Base-by-base conservation (phyloP, 2,329 filamentous ascomycete species). In the Diaporthe ampelina region DNA sequence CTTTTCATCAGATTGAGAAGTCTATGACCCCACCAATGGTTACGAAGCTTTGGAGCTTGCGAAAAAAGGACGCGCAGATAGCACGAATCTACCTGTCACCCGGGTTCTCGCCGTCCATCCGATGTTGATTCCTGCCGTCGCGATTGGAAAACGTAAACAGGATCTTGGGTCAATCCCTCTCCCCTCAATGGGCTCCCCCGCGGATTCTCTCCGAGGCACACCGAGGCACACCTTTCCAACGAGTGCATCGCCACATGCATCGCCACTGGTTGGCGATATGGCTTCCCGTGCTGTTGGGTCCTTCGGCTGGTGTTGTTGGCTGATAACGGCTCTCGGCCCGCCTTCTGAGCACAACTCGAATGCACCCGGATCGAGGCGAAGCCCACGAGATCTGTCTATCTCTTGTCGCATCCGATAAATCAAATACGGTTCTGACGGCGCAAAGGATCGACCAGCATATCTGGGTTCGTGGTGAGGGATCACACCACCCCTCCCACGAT, bases 251-350 rank as follows among this genome's bases (percentile, higher is more conserved):
- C 48, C 48, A 68, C 45, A 6, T 15, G 45, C 63, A 40, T 68
- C 63, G 63, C 48, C 48, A 68, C 63, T 13, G 8, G 45, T 26
- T 6, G 32, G 10, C 35, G 48, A 68, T 54, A 54, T 54, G 48
- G 26, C 29, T 7, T 67, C 21, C 63, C 63, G 9, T 67, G 45
- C 21, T 68, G 63, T 54, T 40, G 48, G 63, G 15, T 32, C 19
- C 7, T 15, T 37, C 40, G 40, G 15, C 37, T 4, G n/a, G n/a
- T 50, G 21, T 4, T 1, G 15, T 40, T 37, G 32, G n/a, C 48
- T 68, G 63, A 68, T 68, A 68, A 54, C 45, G 48, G 24, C 21
- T 5, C n/a, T 68, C 63, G 63, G 63, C 32, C 63, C 63, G 63
- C 32, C 32, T 48, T 54, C 21, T 24, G 21, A 68, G 63, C 50